Conservation (phyloP, 164 flowering plant genomes). For the Kingdonia uniflora region DNA sequence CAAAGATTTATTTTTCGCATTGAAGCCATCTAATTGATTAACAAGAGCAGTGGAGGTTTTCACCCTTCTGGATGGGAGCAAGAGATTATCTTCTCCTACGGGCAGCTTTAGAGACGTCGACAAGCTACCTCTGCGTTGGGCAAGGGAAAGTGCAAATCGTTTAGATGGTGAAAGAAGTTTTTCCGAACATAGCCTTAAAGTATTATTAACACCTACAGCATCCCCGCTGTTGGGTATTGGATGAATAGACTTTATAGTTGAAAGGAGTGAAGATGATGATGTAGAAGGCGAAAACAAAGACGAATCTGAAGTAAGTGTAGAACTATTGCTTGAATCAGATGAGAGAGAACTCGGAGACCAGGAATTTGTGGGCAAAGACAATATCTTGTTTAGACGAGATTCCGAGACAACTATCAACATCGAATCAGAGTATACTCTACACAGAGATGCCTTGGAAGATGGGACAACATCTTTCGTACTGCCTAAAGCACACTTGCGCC, state of each 20-base stretch:
- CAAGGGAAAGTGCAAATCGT: constrained; percentile 41
- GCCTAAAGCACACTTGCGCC: constrained; percentile 57
- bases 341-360: constrained; percentile 58
- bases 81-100: constrained; percentile 13
- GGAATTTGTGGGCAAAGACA: constrained; percentile 18
- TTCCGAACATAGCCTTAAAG: constrained; percentile 16
- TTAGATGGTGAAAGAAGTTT: constrained; percentile 22
- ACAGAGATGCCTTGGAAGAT: constrained; percentile 29
- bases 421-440: constrained; percentile 59
- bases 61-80: constrained; percentile 9
- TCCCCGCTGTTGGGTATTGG: constrained; percentile 15
- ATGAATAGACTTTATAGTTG: constrained; percentile 21
- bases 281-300: constrained; percentile 38
- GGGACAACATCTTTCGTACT: constrained; percentile 56
- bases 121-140: constrained; percentile 65
- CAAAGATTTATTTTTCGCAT: constrained; percentile 8
- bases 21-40: constrained; percentile 13
- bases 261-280: constrained; percentile 18
- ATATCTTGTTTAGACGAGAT: constrained; percentile 15
- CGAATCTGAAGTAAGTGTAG: constrained; percentile 39
- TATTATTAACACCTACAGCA: constrained; percentile 14
- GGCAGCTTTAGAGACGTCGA: constrained; percentile 51
- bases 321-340: constrained; percentile 44
- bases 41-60: constrained; percentile 12
- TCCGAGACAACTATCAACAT: constrained; percentile 27